Evolutionary conservation across 2,329 filamentous ascomycete genomes (phyloP).

Genomic region (Neofusicoccum cordaticola): DNA sequence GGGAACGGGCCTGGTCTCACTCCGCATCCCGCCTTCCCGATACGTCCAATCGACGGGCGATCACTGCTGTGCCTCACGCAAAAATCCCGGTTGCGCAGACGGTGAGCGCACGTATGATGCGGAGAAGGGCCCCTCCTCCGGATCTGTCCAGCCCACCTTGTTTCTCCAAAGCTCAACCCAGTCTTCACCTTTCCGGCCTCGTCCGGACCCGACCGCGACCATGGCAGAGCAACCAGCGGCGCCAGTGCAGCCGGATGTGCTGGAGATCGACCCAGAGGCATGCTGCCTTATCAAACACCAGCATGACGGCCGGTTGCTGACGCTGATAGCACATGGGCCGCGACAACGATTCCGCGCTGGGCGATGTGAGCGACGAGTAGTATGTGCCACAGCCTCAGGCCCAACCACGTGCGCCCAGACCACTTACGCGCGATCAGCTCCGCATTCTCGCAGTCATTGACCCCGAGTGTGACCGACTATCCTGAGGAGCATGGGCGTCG

Average conservation of each 20-base stretch:
- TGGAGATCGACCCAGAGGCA: background rate
- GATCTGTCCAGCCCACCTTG: background rate
- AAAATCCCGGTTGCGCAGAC: background rate
- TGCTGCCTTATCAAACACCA: too few species aligned
- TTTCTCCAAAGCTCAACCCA: background rate
- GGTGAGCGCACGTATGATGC: background rate
- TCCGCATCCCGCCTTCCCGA: background rate
- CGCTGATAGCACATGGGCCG: too few species aligned
- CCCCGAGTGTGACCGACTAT: constrained; percentile 20
- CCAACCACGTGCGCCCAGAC: constrained; percentile 12
- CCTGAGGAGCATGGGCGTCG: constrained; percentile 27
- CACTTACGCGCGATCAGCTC: constrained; percentile 21
- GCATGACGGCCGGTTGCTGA: too few species aligned
- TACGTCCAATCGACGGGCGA: background rate
- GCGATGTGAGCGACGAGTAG: constrained; percentile 23
- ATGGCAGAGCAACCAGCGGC: background rate
- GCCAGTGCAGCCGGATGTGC: background rate
- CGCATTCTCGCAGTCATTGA: constrained; percentile 11
- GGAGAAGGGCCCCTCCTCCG: background rate
- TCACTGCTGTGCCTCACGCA: background rate
- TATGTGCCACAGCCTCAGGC: constrained; percentile 2
- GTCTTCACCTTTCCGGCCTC: background rate
- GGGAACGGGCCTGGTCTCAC: background rate
- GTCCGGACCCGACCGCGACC: background rate
- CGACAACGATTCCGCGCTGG: constrained; percentile 18